Evolutionary conservation across 2,329 filamentous ascomycete genomes (phyloP).

Genomic region (Apiospora koreana): DNA sequence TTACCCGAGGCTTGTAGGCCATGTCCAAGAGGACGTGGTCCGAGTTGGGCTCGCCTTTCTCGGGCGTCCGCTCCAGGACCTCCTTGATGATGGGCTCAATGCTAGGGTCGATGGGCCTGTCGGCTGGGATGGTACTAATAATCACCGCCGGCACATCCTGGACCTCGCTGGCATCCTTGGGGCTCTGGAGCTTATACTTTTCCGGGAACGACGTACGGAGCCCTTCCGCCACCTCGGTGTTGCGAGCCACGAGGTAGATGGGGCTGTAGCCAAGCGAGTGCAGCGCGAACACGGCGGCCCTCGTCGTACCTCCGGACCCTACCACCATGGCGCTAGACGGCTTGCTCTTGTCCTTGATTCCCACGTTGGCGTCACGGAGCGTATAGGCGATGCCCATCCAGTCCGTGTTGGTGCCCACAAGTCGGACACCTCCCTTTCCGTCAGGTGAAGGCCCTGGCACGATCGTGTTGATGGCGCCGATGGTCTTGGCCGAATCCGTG

Average conservation of each 20-base stretch:
- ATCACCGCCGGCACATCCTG: conserved; percentile 66
- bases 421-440: conserved; percentile 42
- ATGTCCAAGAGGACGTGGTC: conserved; percentile 79
- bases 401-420: conserved; percentile 92
- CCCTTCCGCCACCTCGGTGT: conserved; percentile 64
- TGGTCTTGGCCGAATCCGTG: conserved; percentile 74
- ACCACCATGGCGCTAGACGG: conserved; percentile 73
- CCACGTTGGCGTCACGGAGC: conserved; percentile 67
- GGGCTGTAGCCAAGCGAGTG: conserved; percentile 80
- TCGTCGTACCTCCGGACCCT: conserved; percentile 87
- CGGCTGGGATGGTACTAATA: conserved; percentile 88
- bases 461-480: conserved; percentile 95
- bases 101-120: conserved; percentile 73
- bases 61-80: conserved; percentile 44
- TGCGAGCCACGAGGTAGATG: conserved; percentile 85
- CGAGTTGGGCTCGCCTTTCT: conserved; percentile 27
- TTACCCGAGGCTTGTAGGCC: conserved; percentile 90
- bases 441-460: conserved; percentile 55
- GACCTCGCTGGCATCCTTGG: conserved; percentile 48
- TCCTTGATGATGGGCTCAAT: conserved; percentile 66
- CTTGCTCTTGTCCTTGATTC: conserved; percentile 33
- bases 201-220: conserved; percentile 73
- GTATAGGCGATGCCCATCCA: conserved; percentile 89
- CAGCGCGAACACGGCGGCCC: conserved; percentile 87
- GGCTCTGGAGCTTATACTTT: conserved; percentile 68